Evolutionary conservation across 1,139 yeast genomes (phyloP).

Genomic region (Taphrina pruni): DNA sequence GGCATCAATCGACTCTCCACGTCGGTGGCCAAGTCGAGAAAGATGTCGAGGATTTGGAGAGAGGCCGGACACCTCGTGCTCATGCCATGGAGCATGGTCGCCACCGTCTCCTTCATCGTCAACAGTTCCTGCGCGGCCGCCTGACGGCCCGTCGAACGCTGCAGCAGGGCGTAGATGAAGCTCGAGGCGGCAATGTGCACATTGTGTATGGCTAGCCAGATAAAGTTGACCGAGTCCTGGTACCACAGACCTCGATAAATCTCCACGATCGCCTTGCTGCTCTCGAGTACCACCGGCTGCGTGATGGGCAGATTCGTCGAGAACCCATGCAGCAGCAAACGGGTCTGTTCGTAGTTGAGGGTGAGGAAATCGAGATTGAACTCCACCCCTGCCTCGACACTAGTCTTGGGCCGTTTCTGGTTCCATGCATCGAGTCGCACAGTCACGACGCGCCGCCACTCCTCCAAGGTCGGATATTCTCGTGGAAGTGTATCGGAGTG

Average conservation of each 20-base stretch:
- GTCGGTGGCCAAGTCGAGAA: constrained; percentile 21
- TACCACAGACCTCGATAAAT: constrained; percentile 65
- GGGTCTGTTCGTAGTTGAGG: constrained; percentile 77
- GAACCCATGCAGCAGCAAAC: constrained; percentile 73
- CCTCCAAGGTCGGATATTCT: constrained; percentile 59
- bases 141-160: neutral
- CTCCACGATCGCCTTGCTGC: constrained; percentile 69
- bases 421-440: constrained; percentile 68
- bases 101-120: constrained; percentile 22
- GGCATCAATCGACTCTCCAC: constrained; percentile 17
- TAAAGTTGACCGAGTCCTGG: constrained; percentile 71
- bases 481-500: constrained; percentile 76
- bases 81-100: constrained; percentile 34
- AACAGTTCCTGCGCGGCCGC: neutral
- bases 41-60: constrained; percentile 23
- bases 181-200: constrained; percentile 71
- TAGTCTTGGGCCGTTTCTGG: constrained; percentile 61
- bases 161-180: constrained; percentile 32
- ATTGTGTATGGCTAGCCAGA: constrained; percentile 94
- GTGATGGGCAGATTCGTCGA: constrained; percentile 71
- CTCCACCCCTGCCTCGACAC: constrained; percentile 65
- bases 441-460: constrained; percentile 65
- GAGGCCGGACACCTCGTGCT: constrained; percentile 37
- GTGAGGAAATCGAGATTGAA: constrained; percentile 73
- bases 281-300: constrained; percentile 62